These are phyloP conservation scores for Neopestalotiopsis rosae DNA, from an alignment of 2,329 filamentous ascomycete genomes.

Conservation along the genomic window DNA sequence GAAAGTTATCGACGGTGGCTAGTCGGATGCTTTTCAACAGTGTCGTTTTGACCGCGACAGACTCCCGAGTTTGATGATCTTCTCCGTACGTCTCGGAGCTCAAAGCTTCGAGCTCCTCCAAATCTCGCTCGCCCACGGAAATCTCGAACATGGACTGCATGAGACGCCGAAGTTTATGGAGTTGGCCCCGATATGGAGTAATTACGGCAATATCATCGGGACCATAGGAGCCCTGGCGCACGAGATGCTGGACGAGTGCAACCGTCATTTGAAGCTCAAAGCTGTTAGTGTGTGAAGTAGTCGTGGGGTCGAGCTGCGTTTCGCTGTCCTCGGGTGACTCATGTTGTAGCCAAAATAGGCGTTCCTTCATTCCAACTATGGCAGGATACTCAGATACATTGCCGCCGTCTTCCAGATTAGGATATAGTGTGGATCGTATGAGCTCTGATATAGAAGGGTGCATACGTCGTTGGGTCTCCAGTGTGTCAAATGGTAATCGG, in stretches of 20 bases:
- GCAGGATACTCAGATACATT: constrained; percentile 42
- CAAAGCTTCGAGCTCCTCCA: constrained; percentile 52
- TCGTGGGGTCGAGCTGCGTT: constrained; percentile 32
- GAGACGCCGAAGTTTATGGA: constrained; percentile 52
- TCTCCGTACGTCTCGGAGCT: constrained; percentile 21
- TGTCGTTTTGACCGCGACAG: constrained; percentile 42
- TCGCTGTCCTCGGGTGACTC: constrained; percentile 28
- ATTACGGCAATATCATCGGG: constrained; percentile 71
- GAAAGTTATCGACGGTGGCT: constrained; percentile 77
- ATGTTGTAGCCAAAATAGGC: constrained; percentile 61
- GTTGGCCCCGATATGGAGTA: constrained; percentile 68
- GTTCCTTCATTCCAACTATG: constrained; percentile 53
- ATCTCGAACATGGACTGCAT: constrained; percentile 61
- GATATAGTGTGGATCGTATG: constrained; percentile 60
- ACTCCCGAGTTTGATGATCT: background rate
- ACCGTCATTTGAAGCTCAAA: constrained; percentile 70
- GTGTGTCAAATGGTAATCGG: constrained; percentile 36
- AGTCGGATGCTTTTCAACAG: constrained; percentile 57
- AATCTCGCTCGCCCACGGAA: constrained; percentile 67
- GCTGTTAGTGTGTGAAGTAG: constrained; percentile 53
- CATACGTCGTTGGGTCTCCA: constrained; percentile 65
- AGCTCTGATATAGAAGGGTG: constrained; percentile 60
- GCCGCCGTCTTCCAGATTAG: constrained; percentile 52
- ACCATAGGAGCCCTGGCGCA: constrained; percentile 67
- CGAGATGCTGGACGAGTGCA: constrained; percentile 67